Conservation (phyloP, 768 basidiomycete species). For the Antrodiella citrinella region DNA sequence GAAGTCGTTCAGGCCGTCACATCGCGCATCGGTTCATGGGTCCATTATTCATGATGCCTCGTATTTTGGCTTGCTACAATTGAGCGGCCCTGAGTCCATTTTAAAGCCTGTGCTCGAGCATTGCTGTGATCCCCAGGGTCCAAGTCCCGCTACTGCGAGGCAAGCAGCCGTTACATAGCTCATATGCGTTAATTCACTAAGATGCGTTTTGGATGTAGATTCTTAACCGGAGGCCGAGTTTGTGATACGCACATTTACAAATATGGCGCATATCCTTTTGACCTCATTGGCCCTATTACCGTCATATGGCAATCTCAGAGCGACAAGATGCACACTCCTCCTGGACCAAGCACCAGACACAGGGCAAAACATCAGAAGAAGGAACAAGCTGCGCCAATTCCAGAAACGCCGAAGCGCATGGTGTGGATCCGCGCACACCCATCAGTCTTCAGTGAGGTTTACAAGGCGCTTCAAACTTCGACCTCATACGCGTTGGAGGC, state of each 20-base stretch:
- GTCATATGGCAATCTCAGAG: slow-evolving; percentile 57
- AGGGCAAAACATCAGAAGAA: slow-evolving; percentile 26
- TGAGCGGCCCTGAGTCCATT: slow-evolving; percentile 54
- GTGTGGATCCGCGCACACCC: slow-evolving; percentile 84
- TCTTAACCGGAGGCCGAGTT: slow-evolving; percentile 53
- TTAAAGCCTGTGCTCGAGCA: slow-evolving; percentile 43
- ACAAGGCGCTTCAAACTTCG: slow-evolving; percentile 40
- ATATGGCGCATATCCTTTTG: slow-evolving; percentile 54
- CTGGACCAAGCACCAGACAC: slow-evolving; percentile 8
- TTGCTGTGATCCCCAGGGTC: slow-evolving; percentile 59
- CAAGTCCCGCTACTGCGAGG: slow-evolving; percentile 55
- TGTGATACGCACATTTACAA: slow-evolving; percentile 65
- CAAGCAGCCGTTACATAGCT: too few relatives aligned
- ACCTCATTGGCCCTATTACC: slow-evolving; percentile 59
- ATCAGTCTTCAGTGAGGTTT: slow-evolving; percentile 50
- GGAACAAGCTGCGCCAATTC: slow-evolving; percentile 13
- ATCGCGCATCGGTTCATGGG: slow-evolving; percentile 79
- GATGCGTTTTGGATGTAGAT: slow-evolving; percentile 39
- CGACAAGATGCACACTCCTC: not conserved
- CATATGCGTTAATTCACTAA: too few relatives aligned
- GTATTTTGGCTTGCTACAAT: slow-evolving; percentile 69
- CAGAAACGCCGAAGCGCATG: slow-evolving; percentile 25
- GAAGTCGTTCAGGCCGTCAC: slow-evolving; percentile 86
- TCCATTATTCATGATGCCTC: slow-evolving; percentile 88
- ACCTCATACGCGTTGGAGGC: slow-evolving; percentile 41